Conservation (phyloP, 352 stramenopile species). For the Globisporangium polare region DNA sequence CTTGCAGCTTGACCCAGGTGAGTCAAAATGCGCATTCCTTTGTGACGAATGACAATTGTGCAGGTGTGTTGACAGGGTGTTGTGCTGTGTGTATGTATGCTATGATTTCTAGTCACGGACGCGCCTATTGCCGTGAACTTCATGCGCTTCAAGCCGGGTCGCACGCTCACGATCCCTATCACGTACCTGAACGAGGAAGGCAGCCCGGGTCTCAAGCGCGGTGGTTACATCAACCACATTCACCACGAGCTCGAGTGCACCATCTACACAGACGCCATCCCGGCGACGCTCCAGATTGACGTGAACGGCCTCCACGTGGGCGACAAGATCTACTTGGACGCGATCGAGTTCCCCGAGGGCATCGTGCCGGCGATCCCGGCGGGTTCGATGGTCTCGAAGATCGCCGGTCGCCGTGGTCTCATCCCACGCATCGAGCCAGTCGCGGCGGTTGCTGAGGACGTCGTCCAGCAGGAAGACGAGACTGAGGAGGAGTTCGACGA, state of each 20-base stretch:
- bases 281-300: conserved; percentile 72
- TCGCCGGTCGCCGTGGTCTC: conserved; percentile 81
- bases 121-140: conserved; percentile 88
- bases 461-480: conserved; percentile 57
- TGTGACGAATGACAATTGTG: neutral
- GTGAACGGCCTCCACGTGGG: conserved; percentile 86
- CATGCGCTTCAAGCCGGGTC: conserved; percentile 88
- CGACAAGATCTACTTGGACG: conserved; percentile 75
- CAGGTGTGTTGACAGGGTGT: neutral
- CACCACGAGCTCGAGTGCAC: conserved; percentile 80
- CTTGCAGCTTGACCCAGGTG: conserved; percentile 76
- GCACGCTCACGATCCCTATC: conserved; percentile 90
- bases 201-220: conserved; percentile 91
- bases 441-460: conserved; percentile 56
- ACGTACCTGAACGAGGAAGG: conserved; percentile 93
- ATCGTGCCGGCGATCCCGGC: conserved; percentile 58
- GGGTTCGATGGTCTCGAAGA: conserved; percentile 78
- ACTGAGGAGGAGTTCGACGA: conserved; percentile 81
- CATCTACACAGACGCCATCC: conserved; percentile 74
- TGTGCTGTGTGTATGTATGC: neutral
- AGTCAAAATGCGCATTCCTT: conserved; percentile 4
- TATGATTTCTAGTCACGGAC: conserved; percentile 52
- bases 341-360: conserved; percentile 72
- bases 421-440: conserved; percentile 71
- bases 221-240: conserved; percentile 93